A percentile compares a stretch with the other conserved stretches of the same genome.
These are phyloP conservation scores for Halophytophthora polymorphica DNA, from an alignment of 352 stramenopile genomes.

Conservation along the genomic window DNA sequence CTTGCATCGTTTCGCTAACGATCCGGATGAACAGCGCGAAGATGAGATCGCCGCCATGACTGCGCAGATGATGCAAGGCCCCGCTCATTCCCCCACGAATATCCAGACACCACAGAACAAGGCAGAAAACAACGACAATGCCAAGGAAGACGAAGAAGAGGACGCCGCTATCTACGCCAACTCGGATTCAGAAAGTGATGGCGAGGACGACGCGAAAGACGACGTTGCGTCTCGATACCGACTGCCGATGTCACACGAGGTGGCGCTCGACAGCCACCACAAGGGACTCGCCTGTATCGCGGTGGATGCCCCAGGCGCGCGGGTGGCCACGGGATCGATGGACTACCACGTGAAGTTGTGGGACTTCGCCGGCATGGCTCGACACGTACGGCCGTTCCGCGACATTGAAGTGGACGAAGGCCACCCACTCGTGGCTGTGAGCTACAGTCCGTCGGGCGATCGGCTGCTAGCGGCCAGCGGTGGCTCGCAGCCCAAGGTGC, in stretches of 20 bases:
- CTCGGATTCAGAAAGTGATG: slow-evolving; percentile 20
- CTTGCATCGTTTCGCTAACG: too few relatives aligned
- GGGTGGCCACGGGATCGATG: slow-evolving; percentile 75
- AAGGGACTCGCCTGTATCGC: slow-evolving; percentile 72
- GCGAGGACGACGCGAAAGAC: slow-evolving; percentile 36
- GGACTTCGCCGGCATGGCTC: slow-evolving; percentile 86
- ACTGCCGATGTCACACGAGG: slow-evolving; percentile 68
- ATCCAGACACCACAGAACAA: slow-evolving; percentile 4
- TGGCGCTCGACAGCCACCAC: slow-evolving; percentile 49
- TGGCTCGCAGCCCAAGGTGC: slow-evolving; percentile 73
- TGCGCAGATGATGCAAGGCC: slow-evolving; percentile 61
- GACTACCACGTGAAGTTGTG: slow-evolving; percentile 86
- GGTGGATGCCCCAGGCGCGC: slow-evolving; percentile 59
- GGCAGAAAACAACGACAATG: background rate
- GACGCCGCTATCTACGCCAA: slow-evolving; percentile 17
- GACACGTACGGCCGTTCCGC: slow-evolving; percentile 74
- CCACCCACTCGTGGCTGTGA: slow-evolving; percentile 70
- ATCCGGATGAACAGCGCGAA: slow-evolving; percentile 53
- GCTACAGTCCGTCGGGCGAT: slow-evolving; percentile 80
- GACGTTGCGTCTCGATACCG: slow-evolving; percentile 67
- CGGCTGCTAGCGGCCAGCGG: slow-evolving; percentile 64
- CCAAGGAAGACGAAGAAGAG: slow-evolving; percentile 1
- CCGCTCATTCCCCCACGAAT: slow-evolving; percentile 13
- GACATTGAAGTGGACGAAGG: slow-evolving; percentile 80
- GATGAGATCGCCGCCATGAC: slow-evolving; percentile 72